Conservation (phyloP, 768 basidiomycete species). For the Fibroporia radiculosa region DNA sequence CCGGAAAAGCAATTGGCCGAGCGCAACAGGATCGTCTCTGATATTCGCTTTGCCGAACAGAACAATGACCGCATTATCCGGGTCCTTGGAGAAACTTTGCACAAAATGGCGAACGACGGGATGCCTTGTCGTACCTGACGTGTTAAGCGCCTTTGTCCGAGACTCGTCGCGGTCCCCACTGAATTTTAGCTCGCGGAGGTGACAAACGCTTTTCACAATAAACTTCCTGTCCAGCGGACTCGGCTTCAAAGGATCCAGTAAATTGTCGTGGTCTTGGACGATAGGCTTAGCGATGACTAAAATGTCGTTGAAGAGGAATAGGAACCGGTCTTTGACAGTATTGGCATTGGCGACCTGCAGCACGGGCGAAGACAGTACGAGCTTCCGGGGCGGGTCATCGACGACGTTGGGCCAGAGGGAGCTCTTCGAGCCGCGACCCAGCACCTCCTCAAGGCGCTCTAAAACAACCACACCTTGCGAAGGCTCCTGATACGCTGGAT, state of each 20-base stretch:
- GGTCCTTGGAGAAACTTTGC: slow-evolving; percentile 69
- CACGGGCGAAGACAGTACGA: slow-evolving; percentile 79
- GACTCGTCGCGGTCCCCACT: slow-evolving; percentile 60
- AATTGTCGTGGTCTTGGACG: slow-evolving; percentile 55
- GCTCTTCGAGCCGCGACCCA: slow-evolving; percentile 53
- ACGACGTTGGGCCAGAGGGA: slow-evolving; percentile 54
- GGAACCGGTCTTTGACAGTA: slow-evolving; percentile 91
- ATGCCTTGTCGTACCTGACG: slow-evolving; percentile 38
- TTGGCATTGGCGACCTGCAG: slow-evolving; percentile 91
- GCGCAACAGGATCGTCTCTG: slow-evolving; percentile 60
- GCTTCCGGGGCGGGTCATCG: slow-evolving; percentile 81
- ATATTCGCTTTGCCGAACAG: slow-evolving; percentile 55
- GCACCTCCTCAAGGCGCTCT: slow-evolving; percentile 62
- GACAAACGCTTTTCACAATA: slow-evolving; percentile 84
- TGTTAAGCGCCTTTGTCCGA: slow-evolving; percentile 35
- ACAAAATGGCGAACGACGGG: slow-evolving; percentile 68
- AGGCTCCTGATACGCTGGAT: slow-evolving; percentile 25
- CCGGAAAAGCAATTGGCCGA: slow-evolving; percentile 76
- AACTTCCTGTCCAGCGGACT: slow-evolving; percentile 65
- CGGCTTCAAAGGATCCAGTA: slow-evolving; percentile 50
- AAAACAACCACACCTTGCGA: slow-evolving; percentile 47
- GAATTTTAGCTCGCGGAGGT: slow-evolving; percentile 62
- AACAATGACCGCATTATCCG: slow-evolving; percentile 69
- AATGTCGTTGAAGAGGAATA: slow-evolving; percentile 96
- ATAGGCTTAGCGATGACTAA: slow-evolving; percentile 91